Conservation (phyloP, 1,284 basidiomycete genomes). For the Farysia itapuensis region DNA sequence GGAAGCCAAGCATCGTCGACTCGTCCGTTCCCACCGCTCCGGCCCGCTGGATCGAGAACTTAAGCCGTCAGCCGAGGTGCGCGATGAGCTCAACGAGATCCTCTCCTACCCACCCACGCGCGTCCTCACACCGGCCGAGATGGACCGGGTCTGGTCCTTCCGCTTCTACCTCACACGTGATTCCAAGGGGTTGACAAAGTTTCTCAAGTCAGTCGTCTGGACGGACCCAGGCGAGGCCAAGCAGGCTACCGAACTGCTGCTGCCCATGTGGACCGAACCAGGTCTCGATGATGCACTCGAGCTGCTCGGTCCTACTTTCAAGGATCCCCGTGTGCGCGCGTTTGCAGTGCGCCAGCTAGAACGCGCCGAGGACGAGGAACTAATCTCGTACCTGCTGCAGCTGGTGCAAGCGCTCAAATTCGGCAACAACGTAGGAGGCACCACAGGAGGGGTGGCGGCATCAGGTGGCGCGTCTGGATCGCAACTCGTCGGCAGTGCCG, state of each 20-base stretch:
- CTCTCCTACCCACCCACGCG: conserved; percentile 88
- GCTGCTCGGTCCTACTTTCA: conserved; percentile 80
- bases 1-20: conserved; percentile 91
- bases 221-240: conserved; percentile 92
- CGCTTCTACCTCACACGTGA: conserved; percentile 91
- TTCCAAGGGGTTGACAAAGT: conserved; percentile 88
- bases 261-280: conserved; percentile 96
- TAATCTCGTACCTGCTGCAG: conserved; percentile 88
- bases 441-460: not conserved
- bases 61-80: conserved; percentile 88
- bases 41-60: conserved; percentile 92
- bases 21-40: conserved; percentile 90
- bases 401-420: conserved; percentile 91
- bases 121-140: conserved; percentile 83
- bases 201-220: conserved; percentile 97
- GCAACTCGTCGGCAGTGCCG: no score
- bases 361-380: conserved; percentile 93
- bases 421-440: conserved; percentile 17
- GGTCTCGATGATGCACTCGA: conserved; percentile 96
- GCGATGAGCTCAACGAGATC: conserved; percentile 88
- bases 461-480: conserved; percentile 1
- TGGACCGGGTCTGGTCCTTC: conserved; percentile 97
- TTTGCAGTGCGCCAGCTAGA: conserved; percentile 90
- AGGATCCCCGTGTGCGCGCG: conserved; percentile 85
- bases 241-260: conserved; percentile 91